A percentile compares a stretch with the other conserved stretches of the same genome.
Conservation (phyloP, 2,329 filamentous ascomycete genomes). For the Aschersonia sp. region DNA sequence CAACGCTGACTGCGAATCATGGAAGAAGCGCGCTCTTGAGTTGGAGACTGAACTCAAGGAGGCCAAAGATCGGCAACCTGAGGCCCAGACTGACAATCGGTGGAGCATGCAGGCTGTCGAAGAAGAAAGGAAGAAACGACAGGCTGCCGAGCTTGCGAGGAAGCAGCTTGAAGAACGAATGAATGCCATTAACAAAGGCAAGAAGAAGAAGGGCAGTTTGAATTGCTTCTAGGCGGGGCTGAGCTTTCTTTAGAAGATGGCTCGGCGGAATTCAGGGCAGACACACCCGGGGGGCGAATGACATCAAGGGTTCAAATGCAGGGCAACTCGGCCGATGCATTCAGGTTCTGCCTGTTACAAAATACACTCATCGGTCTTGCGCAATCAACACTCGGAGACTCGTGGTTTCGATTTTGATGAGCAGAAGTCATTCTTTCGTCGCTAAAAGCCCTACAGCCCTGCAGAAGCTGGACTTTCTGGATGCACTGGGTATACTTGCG, state of each 20-base stretch:
- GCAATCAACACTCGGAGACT: too few relatives aligned
- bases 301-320: not conserved
- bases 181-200: constrained; percentile 73
- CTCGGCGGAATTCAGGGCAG: constrained; percentile 1
- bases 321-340: too few relatives aligned
- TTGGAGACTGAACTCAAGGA: constrained; percentile 61
- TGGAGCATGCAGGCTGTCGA: constrained; percentile 82
- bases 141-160: constrained; percentile 77
- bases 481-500: too few relatives aligned
- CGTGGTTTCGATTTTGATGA: too few relatives aligned
- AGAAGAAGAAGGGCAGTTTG: constrained; percentile 89
- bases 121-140: constrained; percentile 85
- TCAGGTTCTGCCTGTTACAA: too few relatives aligned
- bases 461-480: too few relatives aligned
- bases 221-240: constrained; percentile 71
- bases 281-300: not conserved
- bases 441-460: too few relatives aligned
- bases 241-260: constrained; percentile 6
- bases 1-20: constrained; percentile 77
- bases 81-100: constrained; percentile 37
- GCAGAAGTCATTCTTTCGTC: too few relatives aligned
- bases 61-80: constrained; percentile 35
- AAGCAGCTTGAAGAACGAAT: constrained; percentile 89
- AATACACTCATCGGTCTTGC: too few relatives aligned
- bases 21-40: constrained; percentile 71